phyloP scores from a whole-genome alignment of 352 stramenopile species.

The Plasmopara halstedii region DNA sequence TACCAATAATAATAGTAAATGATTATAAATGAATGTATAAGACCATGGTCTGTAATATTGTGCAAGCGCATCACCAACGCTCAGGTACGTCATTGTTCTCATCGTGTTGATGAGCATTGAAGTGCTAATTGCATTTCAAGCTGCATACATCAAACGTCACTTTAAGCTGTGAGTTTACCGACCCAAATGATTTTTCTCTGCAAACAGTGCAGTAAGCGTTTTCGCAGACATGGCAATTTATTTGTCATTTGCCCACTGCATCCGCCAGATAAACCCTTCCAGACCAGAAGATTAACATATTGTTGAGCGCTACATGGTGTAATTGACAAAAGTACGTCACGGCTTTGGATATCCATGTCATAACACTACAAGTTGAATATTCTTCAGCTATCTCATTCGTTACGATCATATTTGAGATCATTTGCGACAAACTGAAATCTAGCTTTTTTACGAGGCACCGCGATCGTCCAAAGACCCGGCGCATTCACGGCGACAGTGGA shows the following conservation, averaged over 20 bases:
- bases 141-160: slow-evolving; percentile 71
- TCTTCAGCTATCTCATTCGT: no score
- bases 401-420: no score
- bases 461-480: no score
- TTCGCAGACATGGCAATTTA: slow-evolving; percentile 46
- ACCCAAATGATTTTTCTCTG: slow-evolving; percentile 56
- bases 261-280: slow-evolving; percentile 33
- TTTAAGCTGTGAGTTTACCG: slow-evolving; percentile 57
- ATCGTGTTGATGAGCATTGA: neutral
- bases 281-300: slow-evolving; percentile 12
- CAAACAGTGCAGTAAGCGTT: slow-evolving; percentile 55
- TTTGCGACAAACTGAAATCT: no score
- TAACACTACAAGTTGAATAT: no score
- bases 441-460: no score
- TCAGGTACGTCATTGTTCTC: slow-evolving; percentile 7
- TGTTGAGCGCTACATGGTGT: no score
- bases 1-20: neutral
- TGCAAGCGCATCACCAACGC: slow-evolving; percentile 45
- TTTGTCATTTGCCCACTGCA: slow-evolving; percentile 62
- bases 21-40: neutral
- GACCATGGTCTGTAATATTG: slow-evolving; percentile 11
- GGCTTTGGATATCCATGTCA: no score
- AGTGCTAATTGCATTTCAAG: slow-evolving; percentile 33
- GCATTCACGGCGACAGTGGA: no score
- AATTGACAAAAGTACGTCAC: no score